Conservation (phyloP, 257 asterid species). For the Ilex aquifolium region DNA sequence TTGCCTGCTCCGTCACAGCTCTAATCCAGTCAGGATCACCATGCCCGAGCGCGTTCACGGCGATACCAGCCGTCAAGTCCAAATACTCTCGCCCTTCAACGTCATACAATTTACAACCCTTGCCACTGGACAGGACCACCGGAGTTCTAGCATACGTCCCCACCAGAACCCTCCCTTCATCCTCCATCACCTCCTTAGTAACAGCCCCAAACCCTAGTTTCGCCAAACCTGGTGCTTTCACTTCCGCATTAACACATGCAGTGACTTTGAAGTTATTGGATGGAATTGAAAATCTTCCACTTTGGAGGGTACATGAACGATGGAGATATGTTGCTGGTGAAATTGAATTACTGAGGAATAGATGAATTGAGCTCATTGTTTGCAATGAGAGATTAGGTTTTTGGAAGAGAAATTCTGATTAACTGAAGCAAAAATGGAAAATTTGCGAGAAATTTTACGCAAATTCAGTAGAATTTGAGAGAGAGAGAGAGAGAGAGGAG, state of each 20-base stretch:
- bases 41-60: conserved; percentile 93
- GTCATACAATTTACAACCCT: conserved; percentile 77
- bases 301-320: conserved; percentile 18
- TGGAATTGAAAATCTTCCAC: background rate
- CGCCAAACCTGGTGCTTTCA: conserved; percentile 27
- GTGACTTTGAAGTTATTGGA: conserved; percentile 13
- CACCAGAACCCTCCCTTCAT: conserved; percentile 61
- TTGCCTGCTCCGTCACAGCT: conserved; percentile 64
- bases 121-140: conserved; percentile 65
- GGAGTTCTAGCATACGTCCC: conserved; percentile 83
- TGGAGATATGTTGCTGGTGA: conserved; percentile 5
- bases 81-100: conserved; percentile 83
- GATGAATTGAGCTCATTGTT: too few relatives aligned
- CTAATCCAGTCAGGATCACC: conserved; percentile 80
- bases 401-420: too few relatives aligned
- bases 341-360: too few relatives aligned
- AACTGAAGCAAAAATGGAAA: too few relatives aligned
- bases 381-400: too few relatives aligned
- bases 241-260: conserved; percentile 50
- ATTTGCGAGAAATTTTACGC: too few relatives aligned
- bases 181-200: conserved; percentile 56
- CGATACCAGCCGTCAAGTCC: conserved; percentile 82
- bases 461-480: too few relatives aligned
- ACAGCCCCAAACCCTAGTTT: conserved; percentile 16
- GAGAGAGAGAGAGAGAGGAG: too few relatives aligned